Evolutionary conservation across 139 green algal genomes (phyloP), one percentile per base, ranked within the genome.

Genomic region (Deuterostichococcus epilithicus): DNA sequence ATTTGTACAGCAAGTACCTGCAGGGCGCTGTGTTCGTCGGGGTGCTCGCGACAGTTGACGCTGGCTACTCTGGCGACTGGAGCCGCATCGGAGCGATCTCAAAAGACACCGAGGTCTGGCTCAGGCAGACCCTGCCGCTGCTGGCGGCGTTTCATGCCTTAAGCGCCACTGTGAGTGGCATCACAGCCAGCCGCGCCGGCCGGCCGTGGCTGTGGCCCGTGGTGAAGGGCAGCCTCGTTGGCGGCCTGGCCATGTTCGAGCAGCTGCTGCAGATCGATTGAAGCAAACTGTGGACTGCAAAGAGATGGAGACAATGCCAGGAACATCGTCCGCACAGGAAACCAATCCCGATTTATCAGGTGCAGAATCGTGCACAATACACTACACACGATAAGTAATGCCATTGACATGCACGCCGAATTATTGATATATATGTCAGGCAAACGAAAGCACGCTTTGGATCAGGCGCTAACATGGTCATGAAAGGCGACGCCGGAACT

Each of bases 41-140:
- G 8, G 23, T 81, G 4, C 36, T 81, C 10, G 71, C 60, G 28
- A 30, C 33, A 35, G 39, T 81, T 3, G 77, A 81, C 73, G 77
- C 77, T 30, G 77, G 38, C 1, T 81, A 67, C 37, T 77, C 70
- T 25, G 77, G 77, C 0, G 77, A 81, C 60, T 81, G 77, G 77
- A 74, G 52, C 15, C 52, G 77, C 2, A 81, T 81, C 34, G 70
- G 71, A 42, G 77, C 60, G 44, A 77, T 81, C n/a, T 63, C 59
- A 13, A 77, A 77, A 26, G 71, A 77, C 13, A 42, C 30, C 28
- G 77, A 81, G 60, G n/a, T 44, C 0, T 63, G 42, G 39, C 77
- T 81, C 28, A 35, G 37, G 39, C 39, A 45, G 26, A 15, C 30
- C 5, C 38, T 75, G 39, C 36, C 26, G 1, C 39, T 66, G 38